Evolutionary conservation across 2,329 filamentous ascomycete genomes (phyloP), one percentile per base, ranked within the genome.

Genomic region (Pseudomassariella vexata): DNA sequence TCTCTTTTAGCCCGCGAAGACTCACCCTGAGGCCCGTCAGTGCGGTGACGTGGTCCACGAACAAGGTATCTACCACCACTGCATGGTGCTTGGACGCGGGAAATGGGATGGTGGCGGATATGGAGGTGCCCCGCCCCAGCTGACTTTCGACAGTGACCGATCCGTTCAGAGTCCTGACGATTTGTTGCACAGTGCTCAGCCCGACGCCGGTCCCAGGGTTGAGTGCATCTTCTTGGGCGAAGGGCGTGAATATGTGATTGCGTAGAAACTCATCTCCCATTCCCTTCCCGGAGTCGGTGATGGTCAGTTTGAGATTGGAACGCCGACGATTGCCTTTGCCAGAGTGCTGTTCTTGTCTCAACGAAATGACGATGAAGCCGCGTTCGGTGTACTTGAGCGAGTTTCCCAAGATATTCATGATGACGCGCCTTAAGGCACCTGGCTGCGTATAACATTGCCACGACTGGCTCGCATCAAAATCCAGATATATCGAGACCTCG

Each of bases 321-420:
- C 21, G 34, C 16, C 17, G n/a, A 8, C 9, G 23, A 17, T 22
- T 40, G 40, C n/a, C 42, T 38, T 31, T 44, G 43, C 14, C 22
- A 12, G n/a, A 17, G 6, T 39, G 19, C 30, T 29, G 21, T 20
- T 40, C 41, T 18, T 39, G 40, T 36, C 26, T 45, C 15, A 46
- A 27, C 1, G 21, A 18, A 15, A 44, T 45, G 5, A 45, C 45
- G 28, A 63, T 52, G 0, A 47, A 42, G 2, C 60, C 61, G 1
- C 35, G 32, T 2, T 35, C 39, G 0, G 76, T 81, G 37, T 77
- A 80, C 44, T 81, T 81, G 39, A 81, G 61, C 0, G 76, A 63
- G 44, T 81, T 81, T 7, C 74, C 73, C 21, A 79, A 68, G 0
- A 81, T 39, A 25, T 81, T 81, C 72, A 79, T 76, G 16, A 80